Percentiles rank a stretch among this genome's conserved stretches.
Evolutionary conservation across 768 basidiomycete genomes (phyloP).

Genomic region (Termitomyces sp.): DNA sequence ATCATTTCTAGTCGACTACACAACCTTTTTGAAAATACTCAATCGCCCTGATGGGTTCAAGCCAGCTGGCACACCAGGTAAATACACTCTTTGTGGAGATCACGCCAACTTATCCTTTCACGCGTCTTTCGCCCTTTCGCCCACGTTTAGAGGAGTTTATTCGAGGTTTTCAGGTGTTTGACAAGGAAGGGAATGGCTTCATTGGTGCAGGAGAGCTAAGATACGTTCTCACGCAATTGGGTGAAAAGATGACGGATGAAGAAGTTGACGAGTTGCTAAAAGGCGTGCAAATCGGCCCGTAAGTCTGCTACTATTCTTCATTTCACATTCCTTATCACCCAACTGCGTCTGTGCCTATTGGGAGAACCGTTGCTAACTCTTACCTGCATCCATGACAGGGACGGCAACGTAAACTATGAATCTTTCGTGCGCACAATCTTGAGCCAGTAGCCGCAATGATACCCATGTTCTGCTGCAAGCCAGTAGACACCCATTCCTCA

Average conservation of each 20-base stretch:
- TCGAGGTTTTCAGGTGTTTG: constrained; percentile 98
- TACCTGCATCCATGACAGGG: constrained; percentile 39
- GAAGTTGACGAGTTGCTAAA: constrained; percentile 98
- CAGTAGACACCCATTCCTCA: background rate
- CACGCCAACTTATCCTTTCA: background rate
- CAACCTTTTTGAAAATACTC: constrained; percentile 84
- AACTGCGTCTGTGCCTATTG: background rate
- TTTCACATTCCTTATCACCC: constrained; percentile 3
- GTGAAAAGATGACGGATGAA: constrained; percentile 97
- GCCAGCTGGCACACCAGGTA: constrained; percentile 49
- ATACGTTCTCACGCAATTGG: constrained; percentile 92
- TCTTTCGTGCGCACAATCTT: constrained; percentile 94
- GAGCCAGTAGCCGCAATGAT: constrained; percentile 53
- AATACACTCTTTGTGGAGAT: background rate
- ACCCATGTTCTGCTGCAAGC: constrained; percentile 2
- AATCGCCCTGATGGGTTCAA: constrained; percentile 97
- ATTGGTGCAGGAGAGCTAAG: constrained; percentile 89
- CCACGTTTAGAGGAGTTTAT: constrained; percentile 85
- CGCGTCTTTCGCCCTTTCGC: background rate
- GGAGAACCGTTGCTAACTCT: constrained; percentile 2
- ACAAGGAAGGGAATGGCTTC: constrained; percentile 91
- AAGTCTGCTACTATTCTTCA: constrained; percentile 26
- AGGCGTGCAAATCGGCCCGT: constrained; percentile 89
- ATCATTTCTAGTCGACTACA: constrained; percentile 71
- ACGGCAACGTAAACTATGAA: constrained; percentile 97